These are phyloP conservation scores for Fusarium devonianum DNA, from an alignment of 2,329 filamentous ascomycete genomes.

Conservation along the genomic window DNA sequence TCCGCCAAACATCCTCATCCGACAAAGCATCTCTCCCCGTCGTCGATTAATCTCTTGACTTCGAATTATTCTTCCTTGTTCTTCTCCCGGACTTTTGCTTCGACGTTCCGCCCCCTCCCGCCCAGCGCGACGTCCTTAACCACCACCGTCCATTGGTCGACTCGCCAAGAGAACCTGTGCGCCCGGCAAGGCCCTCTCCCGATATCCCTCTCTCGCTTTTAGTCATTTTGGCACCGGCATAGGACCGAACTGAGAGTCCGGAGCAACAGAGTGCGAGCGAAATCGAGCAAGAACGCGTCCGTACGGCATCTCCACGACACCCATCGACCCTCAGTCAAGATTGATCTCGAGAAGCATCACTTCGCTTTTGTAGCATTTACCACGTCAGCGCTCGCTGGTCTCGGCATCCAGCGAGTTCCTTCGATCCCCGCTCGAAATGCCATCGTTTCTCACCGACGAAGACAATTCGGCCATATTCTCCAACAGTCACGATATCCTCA, in stretches of 20 bases:
- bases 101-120: conserved; percentile 15
- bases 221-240: conserved; percentile 31
- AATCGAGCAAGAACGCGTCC: conserved; percentile 10
- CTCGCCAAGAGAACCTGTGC: conserved; percentile 41
- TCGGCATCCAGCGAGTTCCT: conserved; percentile 32
- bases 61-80: background rate
- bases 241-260: conserved; percentile 29
- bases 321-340: conserved; percentile 23
- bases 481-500: conserved; percentile 52
- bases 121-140: conserved; percentile 31
- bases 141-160: conserved; percentile 36
- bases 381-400: conserved; percentile 35
- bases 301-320: conserved; percentile 18
- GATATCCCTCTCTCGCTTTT: conserved; percentile 39
- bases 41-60: background rate
- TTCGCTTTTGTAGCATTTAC: conserved; percentile 38
- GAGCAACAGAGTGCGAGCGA: conserved; percentile 11
- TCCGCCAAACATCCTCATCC: conserved; percentile 35
- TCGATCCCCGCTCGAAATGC: conserved; percentile 54
- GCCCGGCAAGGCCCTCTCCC: conserved; percentile 38
- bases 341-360: conserved; percentile 33
- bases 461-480: conserved; percentile 53
- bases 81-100: conserved; percentile 8
- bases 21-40: conserved; percentile 13
- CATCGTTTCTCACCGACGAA: conserved; percentile 61